Base-by-base conservation (phyloP, 2,329 filamentous ascomycete species). In the Venturia carpophila region DNA sequence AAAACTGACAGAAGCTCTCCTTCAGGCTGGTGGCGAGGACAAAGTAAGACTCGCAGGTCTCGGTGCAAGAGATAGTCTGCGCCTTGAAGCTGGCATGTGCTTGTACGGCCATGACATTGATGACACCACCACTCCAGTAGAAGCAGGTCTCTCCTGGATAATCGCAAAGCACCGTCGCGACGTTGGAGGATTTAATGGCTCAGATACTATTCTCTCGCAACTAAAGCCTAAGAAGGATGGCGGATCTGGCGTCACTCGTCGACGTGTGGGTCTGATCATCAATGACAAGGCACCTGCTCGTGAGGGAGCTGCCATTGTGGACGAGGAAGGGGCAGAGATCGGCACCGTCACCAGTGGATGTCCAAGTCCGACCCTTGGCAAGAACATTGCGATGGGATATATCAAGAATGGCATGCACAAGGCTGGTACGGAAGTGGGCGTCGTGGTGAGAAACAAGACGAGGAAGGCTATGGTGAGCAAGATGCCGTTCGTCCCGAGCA, bases 61-160 rank as follows among this genome's bases (percentile, higher is more conserved):
- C 0, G 94, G 92, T 11, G 91, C 94, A 2, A 86, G 94, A 68
- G 94, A 99, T 76, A 95, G 89, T 67, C 85, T 99, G 67, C 87
- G 94, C 60, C 86, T 99, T 39, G 94, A 99, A 79, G 94, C 94
- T 0, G 94, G 94, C 67, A 96, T 99, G 93, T 99, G 94, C 77
- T 83, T 99, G n/a, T 99, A 99, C 78, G 94, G 94, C n/a, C 91
- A 97, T 78, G 94, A 99, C 75, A 84, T 99, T 45, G 87, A 95
- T 74, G 93, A 96, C 66, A 80, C 79, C 0, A 88, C 84, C 13
- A 90, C 88, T 1, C 87, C 88, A 0, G 85, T 88, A 5, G 84
- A 86, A 73, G 87, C 83, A 1, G 82, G 80, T 1, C 77, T 91
- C 0, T 81, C 81, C 67, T 99, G 94, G 93, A 84, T 97, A 72